Base-by-base conservation (phyloP, 2,329 filamentous ascomycete species). In the Scleromitrula shiraiana region DNA sequence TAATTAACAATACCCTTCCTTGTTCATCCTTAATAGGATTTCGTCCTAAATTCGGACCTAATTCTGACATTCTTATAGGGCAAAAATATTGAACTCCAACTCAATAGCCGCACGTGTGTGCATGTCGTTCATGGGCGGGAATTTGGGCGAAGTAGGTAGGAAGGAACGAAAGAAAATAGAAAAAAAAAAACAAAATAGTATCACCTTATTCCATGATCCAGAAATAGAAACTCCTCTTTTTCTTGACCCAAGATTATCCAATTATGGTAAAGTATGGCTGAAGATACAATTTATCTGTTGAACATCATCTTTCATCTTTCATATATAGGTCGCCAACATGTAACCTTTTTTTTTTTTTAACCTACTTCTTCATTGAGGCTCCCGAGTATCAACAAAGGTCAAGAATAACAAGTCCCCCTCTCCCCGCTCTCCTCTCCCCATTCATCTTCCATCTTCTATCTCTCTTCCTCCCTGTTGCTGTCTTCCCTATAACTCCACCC, bases 121-220 rank as follows among this genome's bases (percentile, higher is more conserved):
- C 55, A 51, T 35, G 41, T n/a, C n/a, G n/a, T 47, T 50, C 42
- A 53, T 52, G 48, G 50, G 50, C 55, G 53, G 46, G 51, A 46
- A 46, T 46, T 19, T 46, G 61, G 55, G 58, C 58, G 63, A 60
- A 68, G 67, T 64, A 64, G 64, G 64, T 36, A 32, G 36, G 41
- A 29, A 36, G 41, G 41, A 36, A 43, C n/a, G n/a, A n/a, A n/a
- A n/a, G n/a, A n/a, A n/a, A n/a, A n/a, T n/a, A n/a, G n/a, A n/a
- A n/a, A n/a, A n/a, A n/a, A n/a, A 22, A 38, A 29, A 7, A 7
- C 26, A 29, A 47, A 64, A 67, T 71, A 68, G 59, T 45, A 57
- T 52, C 53, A 49, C 53, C 52, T 51, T 55, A 57, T 56, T 57
- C 49, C 52, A 41, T 52, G 39, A 47, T 48, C 45, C 45, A 48